A percentile compares a stretch with the other conserved stretches of the same genome.
Conservation (phyloP, 345 rosid species). For the Murraya koenigii region DNA sequence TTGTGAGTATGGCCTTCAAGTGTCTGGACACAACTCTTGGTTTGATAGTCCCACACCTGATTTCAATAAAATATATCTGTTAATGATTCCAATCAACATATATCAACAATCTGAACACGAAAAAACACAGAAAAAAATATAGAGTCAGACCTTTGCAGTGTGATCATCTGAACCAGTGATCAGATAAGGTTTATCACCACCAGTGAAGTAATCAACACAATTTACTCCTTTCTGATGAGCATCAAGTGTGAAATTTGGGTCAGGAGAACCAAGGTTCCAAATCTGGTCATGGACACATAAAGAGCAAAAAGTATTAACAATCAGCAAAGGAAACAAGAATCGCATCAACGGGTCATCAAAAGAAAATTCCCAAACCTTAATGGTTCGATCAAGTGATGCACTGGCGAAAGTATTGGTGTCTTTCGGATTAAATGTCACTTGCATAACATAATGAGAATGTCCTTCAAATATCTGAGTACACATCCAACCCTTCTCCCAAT, state of each 20-base stretch:
- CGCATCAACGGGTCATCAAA: background rate
- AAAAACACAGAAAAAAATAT: background rate
- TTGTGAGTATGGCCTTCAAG: constrained; percentile 91
- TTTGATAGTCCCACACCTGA: constrained; percentile 96
- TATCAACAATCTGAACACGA: constrained; percentile 2
- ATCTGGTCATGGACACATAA: constrained; percentile 45
- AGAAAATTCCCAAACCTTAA: constrained; percentile 52
- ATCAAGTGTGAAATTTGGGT: constrained; percentile 90
- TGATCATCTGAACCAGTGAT: constrained; percentile 94
- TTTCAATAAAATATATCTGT: constrained; percentile 16
- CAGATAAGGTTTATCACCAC: constrained; percentile 91
- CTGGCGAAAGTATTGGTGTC: constrained; percentile 97
- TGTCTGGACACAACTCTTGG: constrained; percentile 91
- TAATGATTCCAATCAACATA: constrained; percentile 19
- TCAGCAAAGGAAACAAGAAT: constrained; percentile 5
- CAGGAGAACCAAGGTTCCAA: constrained; percentile 97
- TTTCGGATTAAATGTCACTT: constrained; percentile 93
- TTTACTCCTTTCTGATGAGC: constrained; percentile 95
- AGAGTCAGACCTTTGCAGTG: constrained; percentile 76
- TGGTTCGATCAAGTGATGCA: constrained; percentile 96
- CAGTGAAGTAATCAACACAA: constrained; percentile 90
- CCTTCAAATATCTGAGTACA: constrained; percentile 97
- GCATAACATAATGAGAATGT: constrained; percentile 99
- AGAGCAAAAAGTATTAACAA: constrained; percentile 11
- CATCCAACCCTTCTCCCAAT: constrained; percentile 99